Percentiles rank a stretch among this genome's conserved stretches.
Conservation (phyloP, 2,329 filamentous ascomycete species). For the Diplocarpon rosae region DNA sequence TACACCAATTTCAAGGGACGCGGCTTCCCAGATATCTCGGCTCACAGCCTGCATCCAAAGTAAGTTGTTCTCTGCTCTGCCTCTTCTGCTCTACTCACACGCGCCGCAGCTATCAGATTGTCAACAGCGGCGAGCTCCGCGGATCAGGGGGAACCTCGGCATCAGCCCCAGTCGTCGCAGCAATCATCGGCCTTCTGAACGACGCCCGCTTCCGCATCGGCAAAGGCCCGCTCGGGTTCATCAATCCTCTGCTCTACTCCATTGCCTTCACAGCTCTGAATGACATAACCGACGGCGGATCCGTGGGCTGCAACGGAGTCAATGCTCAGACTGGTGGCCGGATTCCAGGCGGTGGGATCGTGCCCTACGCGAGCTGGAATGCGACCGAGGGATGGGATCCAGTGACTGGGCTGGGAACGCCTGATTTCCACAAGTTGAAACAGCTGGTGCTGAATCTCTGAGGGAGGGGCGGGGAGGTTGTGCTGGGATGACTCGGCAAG, state of each 20-base stretch:
- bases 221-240: slow-evolving; percentile 38
- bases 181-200: slow-evolving; percentile 50
- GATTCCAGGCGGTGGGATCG: slow-evolving; percentile 9
- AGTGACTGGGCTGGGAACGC: slow-evolving; percentile 37
- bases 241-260: slow-evolving; percentile 50
- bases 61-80: slow-evolving; percentile 1
- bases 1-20: slow-evolving; percentile 34
- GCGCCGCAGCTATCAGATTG: neutral
- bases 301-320: slow-evolving; percentile 27
- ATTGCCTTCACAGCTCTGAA: slow-evolving; percentile 36
- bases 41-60: slow-evolving; percentile 45
- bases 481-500: no score
- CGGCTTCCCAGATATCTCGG: slow-evolving; percentile 43
- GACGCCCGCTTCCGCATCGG: slow-evolving; percentile 43
- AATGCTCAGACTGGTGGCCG: slow-evolving; percentile 14
- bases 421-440: slow-evolving; percentile 32
- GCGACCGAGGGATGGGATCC: slow-evolving; percentile 36
- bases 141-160: slow-evolving; percentile 38
- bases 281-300: slow-evolving; percentile 33
- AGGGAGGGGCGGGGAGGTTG: neutral
- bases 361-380: slow-evolving; percentile 31
- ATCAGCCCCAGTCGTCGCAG: slow-evolving; percentile 46
- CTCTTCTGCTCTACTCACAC: neutral
- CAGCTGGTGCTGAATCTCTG: slow-evolving; percentile 1
- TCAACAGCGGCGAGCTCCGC: slow-evolving; percentile 16